A percentile compares a stretch with the other conserved stretches of the same genome.
Conservation (phyloP, 345 rosid species). For the Eucalyptus guilfoylei region DNA sequence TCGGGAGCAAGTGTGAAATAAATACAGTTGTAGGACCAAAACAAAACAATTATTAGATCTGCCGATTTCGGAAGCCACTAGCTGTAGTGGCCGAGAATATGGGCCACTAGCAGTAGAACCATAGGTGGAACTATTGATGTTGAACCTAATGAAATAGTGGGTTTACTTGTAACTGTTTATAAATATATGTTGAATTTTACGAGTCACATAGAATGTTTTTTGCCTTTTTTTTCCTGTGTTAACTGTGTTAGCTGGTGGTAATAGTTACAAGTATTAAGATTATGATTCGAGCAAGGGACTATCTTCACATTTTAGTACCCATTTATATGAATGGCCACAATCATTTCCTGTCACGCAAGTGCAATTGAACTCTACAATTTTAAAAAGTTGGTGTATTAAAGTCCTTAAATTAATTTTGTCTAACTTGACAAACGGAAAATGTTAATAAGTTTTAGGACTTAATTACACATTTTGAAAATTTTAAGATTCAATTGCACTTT, state of each 20-base stretch:
- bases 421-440: too few relatives aligned
- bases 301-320: neutral
- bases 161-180: neutral
- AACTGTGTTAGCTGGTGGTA: neutral
- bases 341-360: too few relatives aligned
- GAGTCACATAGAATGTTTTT: neutral
- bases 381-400: too few relatives aligned
- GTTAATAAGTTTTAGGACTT: too few relatives aligned
- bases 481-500: too few relatives aligned
- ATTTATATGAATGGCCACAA: neutral
- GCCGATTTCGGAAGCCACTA: neutral
- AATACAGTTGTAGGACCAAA: neutral
- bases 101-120: neutral
- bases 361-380: too few relatives aligned
- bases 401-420: too few relatives aligned
- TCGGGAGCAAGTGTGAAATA: neutral
- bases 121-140: neutral
- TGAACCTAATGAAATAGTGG: neutral
- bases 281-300: neutral
- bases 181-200: neutral
- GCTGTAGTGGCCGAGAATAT: neutral
- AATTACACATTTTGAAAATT: neutral
- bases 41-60: neutral
- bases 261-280: neutral
- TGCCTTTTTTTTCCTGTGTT: neutral